These are phyloP conservation scores for Catunica adiposa DNA, from an alignment of 2,329 filamentous ascomycete genomes.

Conservation along the genomic window DNA sequence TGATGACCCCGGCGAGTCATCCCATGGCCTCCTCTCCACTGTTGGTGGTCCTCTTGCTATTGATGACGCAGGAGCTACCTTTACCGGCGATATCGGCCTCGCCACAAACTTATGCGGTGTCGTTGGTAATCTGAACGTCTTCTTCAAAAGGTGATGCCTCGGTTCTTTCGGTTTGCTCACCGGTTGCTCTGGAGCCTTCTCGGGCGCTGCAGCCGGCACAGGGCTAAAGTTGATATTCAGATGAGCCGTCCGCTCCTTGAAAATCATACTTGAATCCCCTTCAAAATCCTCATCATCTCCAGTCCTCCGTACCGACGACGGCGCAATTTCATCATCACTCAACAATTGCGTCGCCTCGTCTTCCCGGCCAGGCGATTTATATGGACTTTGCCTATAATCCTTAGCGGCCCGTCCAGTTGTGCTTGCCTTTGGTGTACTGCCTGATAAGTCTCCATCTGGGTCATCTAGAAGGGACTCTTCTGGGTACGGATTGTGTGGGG, in stretches of 20 bases:
- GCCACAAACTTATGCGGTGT: slow-evolving; percentile 50
- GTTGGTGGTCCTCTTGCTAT: background rate
- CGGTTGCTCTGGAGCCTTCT: slow-evolving; percentile 17
- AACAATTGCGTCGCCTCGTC: slow-evolving; percentile 20
- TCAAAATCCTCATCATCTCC: slow-evolving; percentile 22
- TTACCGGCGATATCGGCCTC: slow-evolving; percentile 22
- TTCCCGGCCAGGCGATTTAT: slow-evolving; percentile 18
- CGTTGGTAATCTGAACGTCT: slow-evolving; percentile 84
- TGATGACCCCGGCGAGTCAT: slow-evolving; percentile 46
- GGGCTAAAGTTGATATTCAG: slow-evolving; percentile 21
- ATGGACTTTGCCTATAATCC: slow-evolving; percentile 45
- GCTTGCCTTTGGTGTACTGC: slow-evolving; percentile 47
- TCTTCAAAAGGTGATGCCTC: slow-evolving; percentile 83
- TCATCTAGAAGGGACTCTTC: slow-evolving; percentile 57
- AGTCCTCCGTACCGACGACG: slow-evolving; percentile 14
- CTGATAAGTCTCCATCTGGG: slow-evolving; percentile 33
- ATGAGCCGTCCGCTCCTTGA: slow-evolving; percentile 35
- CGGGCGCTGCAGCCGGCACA: slow-evolving; percentile 42
- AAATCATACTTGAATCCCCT: slow-evolving; percentile 30
- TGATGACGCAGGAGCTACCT: background rate
- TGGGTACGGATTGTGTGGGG: background rate
- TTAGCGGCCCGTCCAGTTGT: slow-evolving; percentile 26
- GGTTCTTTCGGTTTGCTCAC: slow-evolving; percentile 50
- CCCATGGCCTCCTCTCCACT: slow-evolving; percentile 7
- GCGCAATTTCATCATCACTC: slow-evolving; percentile 21